Conservation (phyloP, 2,329 filamentous ascomycete species). For the Graphilbum fragrans region DNA sequence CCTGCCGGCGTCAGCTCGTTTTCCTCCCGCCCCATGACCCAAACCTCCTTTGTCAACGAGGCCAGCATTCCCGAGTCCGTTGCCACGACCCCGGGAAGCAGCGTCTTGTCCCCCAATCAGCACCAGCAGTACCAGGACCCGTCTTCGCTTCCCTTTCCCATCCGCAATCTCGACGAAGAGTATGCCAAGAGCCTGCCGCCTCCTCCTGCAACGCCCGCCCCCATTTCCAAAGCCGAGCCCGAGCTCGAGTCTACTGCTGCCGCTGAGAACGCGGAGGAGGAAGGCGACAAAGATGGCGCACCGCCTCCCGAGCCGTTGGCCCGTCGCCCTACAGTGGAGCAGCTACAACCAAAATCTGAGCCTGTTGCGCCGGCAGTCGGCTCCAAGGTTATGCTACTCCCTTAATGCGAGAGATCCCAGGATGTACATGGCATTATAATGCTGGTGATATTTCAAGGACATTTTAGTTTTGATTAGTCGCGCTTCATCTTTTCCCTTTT, state of each 20-base stretch:
- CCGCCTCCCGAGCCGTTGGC: no score
- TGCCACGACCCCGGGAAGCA: no score
- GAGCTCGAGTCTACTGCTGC: no score
- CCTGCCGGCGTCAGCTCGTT: no score
- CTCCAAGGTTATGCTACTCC: slow-evolving; percentile 8
- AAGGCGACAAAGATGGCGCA: no score
- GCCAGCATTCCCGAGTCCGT: neutral
- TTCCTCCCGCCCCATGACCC: neutral
- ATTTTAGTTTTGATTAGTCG: no score
- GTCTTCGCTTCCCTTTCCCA: slow-evolving; percentile 6
- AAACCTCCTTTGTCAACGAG: neutral
- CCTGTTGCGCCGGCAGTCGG: neutral
- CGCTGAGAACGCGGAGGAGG: no score
- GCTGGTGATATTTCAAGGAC: no score
- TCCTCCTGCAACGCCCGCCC: no score
- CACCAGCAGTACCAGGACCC: neutral
- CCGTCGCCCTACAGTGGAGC: neutral
- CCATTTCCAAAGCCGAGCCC: neutral
- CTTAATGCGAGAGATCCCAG: neutral
- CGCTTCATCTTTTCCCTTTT: no score
- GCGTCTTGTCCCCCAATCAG: neutral
- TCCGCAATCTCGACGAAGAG: slow-evolving; percentile 10
- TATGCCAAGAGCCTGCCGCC: neutral
- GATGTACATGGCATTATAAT: no score
- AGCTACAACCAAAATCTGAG: neutral